phyloP scores from a whole-genome alignment of 2,329 filamentous ascomycete genomes.

The Diaporthe citrichinensis region DNA sequence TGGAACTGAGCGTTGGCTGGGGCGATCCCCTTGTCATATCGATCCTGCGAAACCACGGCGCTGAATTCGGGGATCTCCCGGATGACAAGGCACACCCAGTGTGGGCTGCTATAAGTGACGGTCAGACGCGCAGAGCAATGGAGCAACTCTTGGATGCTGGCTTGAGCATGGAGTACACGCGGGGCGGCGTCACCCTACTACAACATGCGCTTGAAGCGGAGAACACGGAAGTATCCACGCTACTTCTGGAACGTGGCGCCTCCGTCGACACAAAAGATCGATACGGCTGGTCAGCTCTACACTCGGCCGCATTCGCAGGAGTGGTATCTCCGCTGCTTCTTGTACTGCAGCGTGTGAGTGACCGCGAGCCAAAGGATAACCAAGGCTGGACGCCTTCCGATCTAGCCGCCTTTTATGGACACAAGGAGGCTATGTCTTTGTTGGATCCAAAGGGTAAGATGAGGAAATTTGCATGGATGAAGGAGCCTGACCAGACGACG shows the following conservation, averaged over 20 bases:
- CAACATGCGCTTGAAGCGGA: neutral
- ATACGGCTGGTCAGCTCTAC: conserved; percentile 4
- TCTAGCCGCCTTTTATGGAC: conserved; percentile 2
- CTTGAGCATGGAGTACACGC: neutral
- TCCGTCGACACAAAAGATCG: neutral
- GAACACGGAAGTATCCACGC: neutral
- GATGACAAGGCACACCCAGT: neutral
- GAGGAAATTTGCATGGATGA: neutral
- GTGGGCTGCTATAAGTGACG: neutral
- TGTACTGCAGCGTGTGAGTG: conserved; percentile 1
- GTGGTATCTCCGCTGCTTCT: neutral
- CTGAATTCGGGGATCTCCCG: neutral
- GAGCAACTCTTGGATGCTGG: neutral
- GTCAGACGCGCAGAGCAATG: conserved; percentile 4
- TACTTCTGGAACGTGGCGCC: neutral
- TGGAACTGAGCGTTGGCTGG: conserved; percentile 3
- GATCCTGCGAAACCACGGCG: conserved; percentile 2
- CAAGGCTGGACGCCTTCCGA: neutral
- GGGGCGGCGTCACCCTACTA: neutral
- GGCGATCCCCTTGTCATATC: neutral
- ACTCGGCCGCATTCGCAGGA: conserved; percentile 2
- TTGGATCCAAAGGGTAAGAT: neutral
- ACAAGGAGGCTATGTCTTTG: neutral
- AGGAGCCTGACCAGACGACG: neutral
- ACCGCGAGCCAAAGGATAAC: neutral